Conservation (phyloP, 768 basidiomycete genomes). For the Daedaleopsis nitida region DNA sequence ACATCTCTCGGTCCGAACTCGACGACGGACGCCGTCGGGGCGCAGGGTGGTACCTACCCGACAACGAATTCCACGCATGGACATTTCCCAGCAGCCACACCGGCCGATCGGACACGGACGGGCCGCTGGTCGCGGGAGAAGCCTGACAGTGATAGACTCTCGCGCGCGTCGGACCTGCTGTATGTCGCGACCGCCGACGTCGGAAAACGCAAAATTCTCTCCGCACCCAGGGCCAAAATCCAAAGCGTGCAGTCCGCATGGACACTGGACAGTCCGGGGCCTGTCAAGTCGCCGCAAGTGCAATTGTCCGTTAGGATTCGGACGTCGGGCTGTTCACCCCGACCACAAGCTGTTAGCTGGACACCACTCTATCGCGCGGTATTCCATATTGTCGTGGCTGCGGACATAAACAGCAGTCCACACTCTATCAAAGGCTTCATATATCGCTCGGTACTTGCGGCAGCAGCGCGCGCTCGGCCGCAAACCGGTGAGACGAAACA, state of each 20-base stretch:
- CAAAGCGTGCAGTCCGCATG: too few relatives aligned
- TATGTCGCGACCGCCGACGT: too few relatives aligned
- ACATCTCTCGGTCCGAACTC: background rate
- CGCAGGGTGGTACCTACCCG: background rate
- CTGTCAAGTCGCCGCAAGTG: background rate
- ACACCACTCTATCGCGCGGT: too few relatives aligned
- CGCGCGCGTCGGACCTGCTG: too few relatives aligned
- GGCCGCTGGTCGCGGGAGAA: background rate
- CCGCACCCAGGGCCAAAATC: too few relatives aligned
- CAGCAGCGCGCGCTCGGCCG: background rate
- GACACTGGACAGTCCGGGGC: background rate
- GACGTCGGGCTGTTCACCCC: too few relatives aligned
- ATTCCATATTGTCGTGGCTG: background rate
- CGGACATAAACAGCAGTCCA: background rate
- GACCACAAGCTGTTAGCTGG: too few relatives aligned
- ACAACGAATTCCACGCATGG: background rate
- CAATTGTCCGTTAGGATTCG: too few relatives aligned
- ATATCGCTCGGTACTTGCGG: background rate
- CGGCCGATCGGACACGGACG: background rate
- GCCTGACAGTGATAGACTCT: background rate
- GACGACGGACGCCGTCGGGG: background rate
- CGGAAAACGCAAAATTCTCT: too few relatives aligned
- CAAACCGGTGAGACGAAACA: background rate
- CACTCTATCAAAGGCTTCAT: background rate
- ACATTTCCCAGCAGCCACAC: background rate